Percentiles rank a stretch among this genome's conserved stretches.
Conservation (phyloP, 2,329 filamentous ascomycete species). For the Macroventuria anomochaeta region DNA sequence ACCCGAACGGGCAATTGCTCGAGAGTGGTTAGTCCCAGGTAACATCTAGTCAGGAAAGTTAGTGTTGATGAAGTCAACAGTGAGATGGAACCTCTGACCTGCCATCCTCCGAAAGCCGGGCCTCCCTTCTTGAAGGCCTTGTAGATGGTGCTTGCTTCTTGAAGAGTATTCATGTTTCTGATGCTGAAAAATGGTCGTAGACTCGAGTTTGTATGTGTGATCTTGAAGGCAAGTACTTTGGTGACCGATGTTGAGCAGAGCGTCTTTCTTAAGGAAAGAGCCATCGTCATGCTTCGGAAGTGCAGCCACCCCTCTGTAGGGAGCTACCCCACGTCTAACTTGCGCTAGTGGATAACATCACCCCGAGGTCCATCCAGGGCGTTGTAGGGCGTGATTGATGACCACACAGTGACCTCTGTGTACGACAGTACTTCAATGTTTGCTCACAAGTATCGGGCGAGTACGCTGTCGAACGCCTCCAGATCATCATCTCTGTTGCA, state of each 20-base stretch:
- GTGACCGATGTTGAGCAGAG: background rate
- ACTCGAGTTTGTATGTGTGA: background rate
- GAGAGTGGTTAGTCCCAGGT: conserved; percentile 61
- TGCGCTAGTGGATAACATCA: conserved; percentile 20
- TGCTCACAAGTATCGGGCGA: background rate
- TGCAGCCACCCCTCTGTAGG: conserved; percentile 7
- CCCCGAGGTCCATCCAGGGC: conserved; percentile 11
- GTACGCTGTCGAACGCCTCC: background rate
- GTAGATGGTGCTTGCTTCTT: conserved; percentile 61
- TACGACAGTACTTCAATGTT: background rate
- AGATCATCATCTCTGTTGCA: background rate
- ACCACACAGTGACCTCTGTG: background rate
- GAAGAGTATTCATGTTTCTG: conserved; percentile 53
- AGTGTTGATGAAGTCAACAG: background rate
- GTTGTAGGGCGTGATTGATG: background rate
- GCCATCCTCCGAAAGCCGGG: conserved; percentile 63
- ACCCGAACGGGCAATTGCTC: conserved; percentile 60
- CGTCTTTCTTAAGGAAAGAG: conserved; percentile 10
- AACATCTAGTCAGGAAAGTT: conserved; percentile 49
- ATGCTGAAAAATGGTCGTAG: background rate
- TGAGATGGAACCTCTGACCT: conserved; percentile 47
- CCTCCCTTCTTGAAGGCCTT: conserved; percentile 58
- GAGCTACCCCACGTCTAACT: conserved; percentile 25
- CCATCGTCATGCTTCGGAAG: conserved; percentile 23
- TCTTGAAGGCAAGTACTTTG: background rate